Conservation (phyloP, 805 yeast species). For the Kuraishia borneana region DNA sequence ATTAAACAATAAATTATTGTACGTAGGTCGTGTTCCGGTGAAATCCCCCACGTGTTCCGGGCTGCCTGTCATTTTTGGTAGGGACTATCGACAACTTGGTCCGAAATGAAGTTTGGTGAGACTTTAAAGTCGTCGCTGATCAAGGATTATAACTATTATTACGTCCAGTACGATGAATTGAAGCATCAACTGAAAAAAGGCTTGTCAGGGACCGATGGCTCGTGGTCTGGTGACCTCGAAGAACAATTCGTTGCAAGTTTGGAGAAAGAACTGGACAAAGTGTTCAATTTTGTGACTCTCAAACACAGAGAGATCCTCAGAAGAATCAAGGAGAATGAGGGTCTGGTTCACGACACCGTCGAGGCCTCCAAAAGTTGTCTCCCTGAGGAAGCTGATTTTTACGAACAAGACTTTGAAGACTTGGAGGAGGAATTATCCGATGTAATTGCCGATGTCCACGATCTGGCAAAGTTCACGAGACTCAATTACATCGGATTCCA, state of each 20-base stretch:
- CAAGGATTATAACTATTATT: slow-evolving; percentile 83
- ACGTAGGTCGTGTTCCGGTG: too few species aligned
- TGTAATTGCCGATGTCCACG: slow-evolving; percentile 95
- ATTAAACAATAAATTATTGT: too few species aligned
- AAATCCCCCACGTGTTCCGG: too few species aligned
- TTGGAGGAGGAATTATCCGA: slow-evolving; percentile 72
- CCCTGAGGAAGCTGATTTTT: slow-evolving; percentile 17
- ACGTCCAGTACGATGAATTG: slow-evolving; percentile 83
- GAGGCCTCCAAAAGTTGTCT: slow-evolving; percentile 30
- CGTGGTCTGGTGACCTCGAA: slow-evolving; percentile 74
- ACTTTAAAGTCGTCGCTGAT: slow-evolving; percentile 82
- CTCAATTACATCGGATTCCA: slow-evolving; percentile 96
- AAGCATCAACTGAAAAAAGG: slow-evolving; percentile 71
- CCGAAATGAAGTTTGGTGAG: slow-evolving; percentile 87
- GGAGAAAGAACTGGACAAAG: slow-evolving; percentile 85
- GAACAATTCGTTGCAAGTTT: slow-evolving; percentile 66
- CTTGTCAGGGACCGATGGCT: slow-evolving; percentile 34
- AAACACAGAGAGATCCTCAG: slow-evolving; percentile 80
- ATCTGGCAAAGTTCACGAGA: slow-evolving; percentile 85
- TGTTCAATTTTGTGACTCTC: slow-evolving; percentile 80
- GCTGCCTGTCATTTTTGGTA: neutral
- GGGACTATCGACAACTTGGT: too few species aligned
- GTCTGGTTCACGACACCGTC: slow-evolving; percentile 49
- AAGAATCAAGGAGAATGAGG: slow-evolving; percentile 74
- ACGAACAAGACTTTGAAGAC: slow-evolving; percentile 60